phyloP scores from a whole-genome alignment of 805 yeast species.

The Aciculoconidium aculeatum region DNA sequence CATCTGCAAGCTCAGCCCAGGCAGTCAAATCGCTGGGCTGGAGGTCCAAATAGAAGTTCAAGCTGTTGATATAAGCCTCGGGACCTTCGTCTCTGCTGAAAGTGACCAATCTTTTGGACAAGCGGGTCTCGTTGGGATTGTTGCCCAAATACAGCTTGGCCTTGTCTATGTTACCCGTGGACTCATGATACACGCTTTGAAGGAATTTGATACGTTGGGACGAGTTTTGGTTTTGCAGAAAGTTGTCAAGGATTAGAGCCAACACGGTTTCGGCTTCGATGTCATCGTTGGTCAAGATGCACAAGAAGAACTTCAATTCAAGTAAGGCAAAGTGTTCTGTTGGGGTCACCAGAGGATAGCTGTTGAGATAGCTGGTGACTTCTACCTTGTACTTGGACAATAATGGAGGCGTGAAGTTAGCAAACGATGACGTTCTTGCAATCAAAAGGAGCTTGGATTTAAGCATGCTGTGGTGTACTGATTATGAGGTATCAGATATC shows the following conservation, averaged over 20 bases:
- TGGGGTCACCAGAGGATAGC: constrained; percentile 32
- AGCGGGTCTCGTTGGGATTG: constrained; percentile 29
- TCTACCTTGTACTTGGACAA: constrained; percentile 33
- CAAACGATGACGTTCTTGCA: constrained; percentile 46
- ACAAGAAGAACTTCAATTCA: constrained; percentile 67
- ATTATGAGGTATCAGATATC: too few species aligned
- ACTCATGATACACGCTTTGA: constrained; percentile 52
- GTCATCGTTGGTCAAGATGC: constrained; percentile 57
- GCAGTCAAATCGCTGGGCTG: constrained; percentile 72
- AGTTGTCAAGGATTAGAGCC: constrained; percentile 61
- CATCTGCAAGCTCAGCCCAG: constrained; percentile 72
- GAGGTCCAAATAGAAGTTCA: constrained; percentile 50
- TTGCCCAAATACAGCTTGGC: constrained; percentile 24
- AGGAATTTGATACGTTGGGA: constrained; percentile 54
- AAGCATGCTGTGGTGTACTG: too few species aligned
- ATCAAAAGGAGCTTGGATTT: constrained; percentile 47
- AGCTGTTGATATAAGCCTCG: constrained; percentile 47
- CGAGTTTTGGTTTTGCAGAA: constrained; percentile 41
- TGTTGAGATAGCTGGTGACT: constrained; percentile 29
- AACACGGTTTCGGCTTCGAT: constrained; percentile 63
- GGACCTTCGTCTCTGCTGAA: constrained; percentile 22
- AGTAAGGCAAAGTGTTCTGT: constrained; percentile 49
- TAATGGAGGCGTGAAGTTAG: constrained; percentile 43
- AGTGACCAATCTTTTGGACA: constrained; percentile 33
- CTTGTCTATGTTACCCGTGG: constrained; percentile 34